These are phyloP conservation scores for Acrodontium crateriforme DNA, from an alignment of 2,329 filamentous ascomycete species.

Conservation along the genomic window DNA sequence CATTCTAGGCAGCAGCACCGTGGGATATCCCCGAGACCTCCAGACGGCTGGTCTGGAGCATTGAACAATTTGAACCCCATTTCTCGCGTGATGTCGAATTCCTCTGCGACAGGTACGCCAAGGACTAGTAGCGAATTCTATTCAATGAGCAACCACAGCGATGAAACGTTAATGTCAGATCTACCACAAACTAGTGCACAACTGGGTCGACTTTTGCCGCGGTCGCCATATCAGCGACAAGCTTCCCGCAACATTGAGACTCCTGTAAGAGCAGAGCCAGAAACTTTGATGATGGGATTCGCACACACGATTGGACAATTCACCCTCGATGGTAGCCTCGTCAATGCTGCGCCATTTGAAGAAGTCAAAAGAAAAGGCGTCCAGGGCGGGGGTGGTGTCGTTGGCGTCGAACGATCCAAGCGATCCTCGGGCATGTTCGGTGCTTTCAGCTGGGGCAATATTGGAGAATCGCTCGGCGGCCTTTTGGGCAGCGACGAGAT, in stretches of 20 bases:
- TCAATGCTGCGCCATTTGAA: slow-evolving; percentile 83
- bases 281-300: slow-evolving; percentile 95
- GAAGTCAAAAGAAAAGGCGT: slow-evolving; percentile 92
- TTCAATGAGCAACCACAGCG: slow-evolving; percentile 85
- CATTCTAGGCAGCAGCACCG: slow-evolving; percentile 22
- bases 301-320: slow-evolving; percentile 89
- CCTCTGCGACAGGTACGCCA: slow-evolving; percentile 64
- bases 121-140: slow-evolving; percentile 92
- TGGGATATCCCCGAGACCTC: slow-evolving; percentile 17
- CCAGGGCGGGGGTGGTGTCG: slow-evolving; percentile 68
- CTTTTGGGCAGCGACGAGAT: slow-evolving; percentile 75
- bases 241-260: too few species aligned
- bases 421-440: slow-evolving; percentile 68
- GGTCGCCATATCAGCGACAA: slow-evolving; percentile 18
- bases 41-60: slow-evolving; percentile 16
- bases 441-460: slow-evolving; percentile 72
- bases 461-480: slow-evolving; percentile 78
- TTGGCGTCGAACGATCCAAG: slow-evolving; percentile 63
- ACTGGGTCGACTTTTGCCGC: slow-evolving; percentile 23
- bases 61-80: slow-evolving; percentile 45
- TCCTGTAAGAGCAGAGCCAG: slow-evolving; percentile 43
- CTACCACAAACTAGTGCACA: slow-evolving; percentile 36
- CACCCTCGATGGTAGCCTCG: slow-evolving; percentile 75
- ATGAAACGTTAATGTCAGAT: slow-evolving; percentile 75
- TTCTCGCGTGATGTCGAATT: slow-evolving; percentile 60